phyloP scores from a whole-genome alignment of 306 rosid species.

The Datisca glomerata region DNA sequence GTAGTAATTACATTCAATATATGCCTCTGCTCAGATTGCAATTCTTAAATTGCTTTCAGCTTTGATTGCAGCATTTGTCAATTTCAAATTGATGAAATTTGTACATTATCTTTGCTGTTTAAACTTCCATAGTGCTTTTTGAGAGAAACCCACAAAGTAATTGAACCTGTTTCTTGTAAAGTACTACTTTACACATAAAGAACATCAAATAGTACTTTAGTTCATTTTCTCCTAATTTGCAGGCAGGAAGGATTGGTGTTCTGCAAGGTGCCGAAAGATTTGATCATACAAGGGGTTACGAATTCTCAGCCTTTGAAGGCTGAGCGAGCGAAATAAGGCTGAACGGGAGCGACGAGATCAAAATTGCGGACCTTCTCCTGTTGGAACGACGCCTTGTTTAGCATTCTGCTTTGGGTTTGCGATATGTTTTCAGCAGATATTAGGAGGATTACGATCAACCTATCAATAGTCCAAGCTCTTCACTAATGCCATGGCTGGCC shows the following conservation, averaged over 20 bases:
- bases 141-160: not conserved
- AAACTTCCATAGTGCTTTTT: not conserved
- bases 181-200: no score
- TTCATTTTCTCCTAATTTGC: not conserved
- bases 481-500: not conserved
- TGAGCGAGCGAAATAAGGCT: constrained; percentile 21
- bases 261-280: constrained; percentile 92
- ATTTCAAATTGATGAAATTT: not conserved
- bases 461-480: constrained; percentile 6
- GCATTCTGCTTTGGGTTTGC: constrained; percentile 1
- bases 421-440: not conserved
- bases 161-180: no score
- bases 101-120: not conserved
- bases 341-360: constrained; percentile 42
- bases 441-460: constrained; percentile 8
- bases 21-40: not conserved
- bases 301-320: constrained; percentile 75
- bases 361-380: constrained; percentile 57
- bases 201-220: not conserved
- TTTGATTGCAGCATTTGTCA: not conserved
- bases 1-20: not conserved
- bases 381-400: constrained; percentile 6
- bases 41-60: not conserved
- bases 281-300: constrained; percentile 62
- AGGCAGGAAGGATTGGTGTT: constrained; percentile 80